Evolutionary conservation across 768 basidiomycete species (phyloP).

Genomic region (Calvatia gigantea): DNA sequence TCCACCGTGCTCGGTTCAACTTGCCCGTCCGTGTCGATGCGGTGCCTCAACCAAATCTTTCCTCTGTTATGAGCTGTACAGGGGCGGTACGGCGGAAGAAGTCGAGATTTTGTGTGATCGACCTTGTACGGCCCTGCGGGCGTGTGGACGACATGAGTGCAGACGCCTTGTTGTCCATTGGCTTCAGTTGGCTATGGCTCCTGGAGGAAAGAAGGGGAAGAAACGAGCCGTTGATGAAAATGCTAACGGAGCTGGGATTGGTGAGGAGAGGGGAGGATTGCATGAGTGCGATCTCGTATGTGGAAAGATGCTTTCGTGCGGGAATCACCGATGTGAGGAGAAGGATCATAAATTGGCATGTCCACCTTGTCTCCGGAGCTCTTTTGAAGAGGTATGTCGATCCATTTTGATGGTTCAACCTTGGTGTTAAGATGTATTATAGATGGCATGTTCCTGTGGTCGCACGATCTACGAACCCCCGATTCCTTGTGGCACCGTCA

Average conservation of each 20-base stretch:
- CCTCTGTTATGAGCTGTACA: constrained; percentile 48
- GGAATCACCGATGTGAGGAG: constrained; percentile 75
- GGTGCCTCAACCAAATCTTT: constrained; percentile 60
- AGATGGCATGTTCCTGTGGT: constrained; percentile 82
- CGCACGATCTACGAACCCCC: constrained; percentile 88
- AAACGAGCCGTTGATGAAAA: constrained; percentile 35
- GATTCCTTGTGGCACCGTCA: constrained; percentile 78
- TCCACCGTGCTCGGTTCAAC: constrained; percentile 68
- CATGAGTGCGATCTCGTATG: constrained; percentile 87
- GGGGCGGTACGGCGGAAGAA: constrained; percentile 29
- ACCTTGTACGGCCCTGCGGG: constrained; percentile 71
- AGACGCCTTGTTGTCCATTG: constrained; percentile 83
- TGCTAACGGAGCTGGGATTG: constrained; percentile 27
- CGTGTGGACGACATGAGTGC: constrained; percentile 88
- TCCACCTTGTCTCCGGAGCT: constrained; percentile 78
- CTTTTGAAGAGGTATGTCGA: constrained; percentile 80
- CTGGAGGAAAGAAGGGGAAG: constrained; percentile 54
- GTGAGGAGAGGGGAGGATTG: constrained; percentile 61
- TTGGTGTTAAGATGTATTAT: constrained; percentile 7
- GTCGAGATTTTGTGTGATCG: constrained; percentile 75
- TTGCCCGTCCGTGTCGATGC: constrained; percentile 84
- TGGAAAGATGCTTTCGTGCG: constrained; percentile 67
- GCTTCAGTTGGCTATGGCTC: constrained; percentile 50
- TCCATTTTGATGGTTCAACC: neutral
- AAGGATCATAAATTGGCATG: constrained; percentile 84